Base-by-base conservation (phyloP, 78 protist genomes). In the Ministeria vibrans region DNA sequence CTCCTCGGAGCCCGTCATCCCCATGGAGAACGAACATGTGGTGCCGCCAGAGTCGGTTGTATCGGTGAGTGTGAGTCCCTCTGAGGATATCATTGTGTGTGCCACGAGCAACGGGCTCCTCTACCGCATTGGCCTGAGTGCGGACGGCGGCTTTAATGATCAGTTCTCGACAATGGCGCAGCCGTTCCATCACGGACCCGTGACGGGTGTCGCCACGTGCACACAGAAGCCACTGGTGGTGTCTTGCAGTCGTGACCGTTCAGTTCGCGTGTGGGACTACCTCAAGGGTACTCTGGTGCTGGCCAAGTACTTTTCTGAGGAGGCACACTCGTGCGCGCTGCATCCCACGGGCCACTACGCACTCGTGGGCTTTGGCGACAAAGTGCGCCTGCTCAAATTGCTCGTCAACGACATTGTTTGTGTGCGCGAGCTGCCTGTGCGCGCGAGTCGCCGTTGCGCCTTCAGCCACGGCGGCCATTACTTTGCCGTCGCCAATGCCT, bases 301-400 rank as follows among this genome's bases (percentile, higher is more conserved):
- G 22, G 1, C 5, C 70, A 81, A 84, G 78, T 0, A 15, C 34
- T 88, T 88, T 43, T 6, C 62, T 2, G 84, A 71, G 42, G 92
- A 84, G 51, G 75, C 39, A 51, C 32, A 38, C 77, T 68, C 84
- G 23, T 28, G 81, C 2, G 75, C 89, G 6, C 49, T 89, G 62
- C 89, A 89, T 55, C 89, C 88, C 9, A 62, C 84, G 30, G 89
- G 90, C 1, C 81, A 78, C 28, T 74, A 71, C 39, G 41, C 87
- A 28, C 77, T 84, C 42, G 90, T 77, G 39, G 90, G 93, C 64
- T 90, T 90, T 55, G 22, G 75, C 36, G 93, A 90, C 82, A 86
- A 83, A 83, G 63, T 90, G 79, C 68, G 86, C 30, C 76, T 90
- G 61, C 69, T 82, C 88, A 86, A 80, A 62, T 45, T 90, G 49